Base-by-base conservation (phyloP, 2,329 filamentous ascomycete species). In the Fusarium graminum region DNA sequence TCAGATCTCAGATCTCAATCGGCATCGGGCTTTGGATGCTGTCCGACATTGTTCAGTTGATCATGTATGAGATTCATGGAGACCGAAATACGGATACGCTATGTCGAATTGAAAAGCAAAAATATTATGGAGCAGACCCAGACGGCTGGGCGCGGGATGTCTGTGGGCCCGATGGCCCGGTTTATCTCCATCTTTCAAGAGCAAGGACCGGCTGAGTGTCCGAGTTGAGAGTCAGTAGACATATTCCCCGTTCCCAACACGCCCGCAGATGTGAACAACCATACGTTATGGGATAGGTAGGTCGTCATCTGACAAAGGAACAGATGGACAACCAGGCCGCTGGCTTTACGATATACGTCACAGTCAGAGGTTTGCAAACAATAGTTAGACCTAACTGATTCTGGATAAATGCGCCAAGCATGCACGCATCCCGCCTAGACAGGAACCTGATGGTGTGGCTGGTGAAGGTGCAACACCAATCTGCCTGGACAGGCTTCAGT, bases 211-310 rank as follows among this genome's bases (percentile, higher is more conserved):
- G 43, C 19, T 29, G 34, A 46, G 44, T 45, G 45, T 44, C 36
- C 40, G 22, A 47, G 45, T 40, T 40, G 7, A 36, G 14, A 36
- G 16, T n/a, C 34, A n/a, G 34, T 36, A 36, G 34, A 8, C 34
- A 36, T 34, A 51, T 51, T 63, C 45, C 47, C 41, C 56, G 34
- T 55, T 52, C 41, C 38, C 46, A 46, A 36, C 36, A 22, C 50
- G 64, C 43, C 64, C 64, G 59, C 65, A 64, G 38, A 47, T 28
- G 34, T 55, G 41, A 62, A 67, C 50, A 61, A 54, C 55, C 60
- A 51, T 62, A 53, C 51, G 65, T 62, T 67, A n/a, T n/a, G n/a
- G n/a, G n/a, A n/a, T n/a, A n/a, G 22, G 22, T 38, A 68, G 38
- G 28, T 36, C 49, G 53, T 36, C 57, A 66, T 63, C 59, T 41